These are phyloP conservation scores for Metarhizium robertsii DNA, from an alignment of 2,329 filamentous ascomycete species.

Conservation along the genomic window DNA sequence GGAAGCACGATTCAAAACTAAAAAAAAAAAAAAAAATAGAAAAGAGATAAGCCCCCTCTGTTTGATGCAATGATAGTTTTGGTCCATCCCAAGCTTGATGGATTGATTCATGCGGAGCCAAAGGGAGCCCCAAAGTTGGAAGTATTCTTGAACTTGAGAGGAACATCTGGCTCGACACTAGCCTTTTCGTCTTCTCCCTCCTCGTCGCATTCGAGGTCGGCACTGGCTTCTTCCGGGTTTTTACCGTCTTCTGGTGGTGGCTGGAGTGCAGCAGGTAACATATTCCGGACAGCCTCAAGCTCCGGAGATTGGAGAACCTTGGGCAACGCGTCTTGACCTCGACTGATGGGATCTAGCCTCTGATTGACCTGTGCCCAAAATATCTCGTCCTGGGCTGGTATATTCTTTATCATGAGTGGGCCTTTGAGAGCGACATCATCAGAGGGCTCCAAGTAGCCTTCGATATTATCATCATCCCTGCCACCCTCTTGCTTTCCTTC, in stretches of 20 bases:
- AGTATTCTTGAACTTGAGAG: slow-evolving; percentile 34
- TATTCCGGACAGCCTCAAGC: slow-evolving; percentile 1
- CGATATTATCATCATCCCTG: slow-evolving; percentile 7
- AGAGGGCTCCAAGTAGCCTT: slow-evolving; percentile 26
- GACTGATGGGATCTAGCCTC: slow-evolving; percentile 41
- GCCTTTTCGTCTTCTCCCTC: slow-evolving; percentile 17
- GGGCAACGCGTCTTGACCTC: slow-evolving; percentile 36
- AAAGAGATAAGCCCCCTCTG: neutral
- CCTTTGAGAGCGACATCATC: slow-evolving; percentile 40
- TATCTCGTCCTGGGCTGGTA: slow-evolving; percentile 45
- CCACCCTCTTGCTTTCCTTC: neutral
- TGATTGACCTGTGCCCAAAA: slow-evolving; percentile 41
- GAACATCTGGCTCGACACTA: slow-evolving; percentile 29
- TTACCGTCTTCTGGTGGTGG: slow-evolving; percentile 10
- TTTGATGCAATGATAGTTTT: neutral
- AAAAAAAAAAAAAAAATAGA: neutral
- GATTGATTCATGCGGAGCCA: slow-evolving; percentile 21
- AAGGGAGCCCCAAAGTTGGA: slow-evolving; percentile 40
- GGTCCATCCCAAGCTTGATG: neutral
- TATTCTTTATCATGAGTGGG: slow-evolving; percentile 45
- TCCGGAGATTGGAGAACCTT: slow-evolving; percentile 24
- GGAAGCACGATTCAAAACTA: neutral
- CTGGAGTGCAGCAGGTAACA: neutral
- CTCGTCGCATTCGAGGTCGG: slow-evolving; percentile 12
- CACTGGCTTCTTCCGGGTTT: slow-evolving; percentile 9